Conservation (phyloP, 1,284 basidiomycete species). For the Apiotrichum porosum region DNA sequence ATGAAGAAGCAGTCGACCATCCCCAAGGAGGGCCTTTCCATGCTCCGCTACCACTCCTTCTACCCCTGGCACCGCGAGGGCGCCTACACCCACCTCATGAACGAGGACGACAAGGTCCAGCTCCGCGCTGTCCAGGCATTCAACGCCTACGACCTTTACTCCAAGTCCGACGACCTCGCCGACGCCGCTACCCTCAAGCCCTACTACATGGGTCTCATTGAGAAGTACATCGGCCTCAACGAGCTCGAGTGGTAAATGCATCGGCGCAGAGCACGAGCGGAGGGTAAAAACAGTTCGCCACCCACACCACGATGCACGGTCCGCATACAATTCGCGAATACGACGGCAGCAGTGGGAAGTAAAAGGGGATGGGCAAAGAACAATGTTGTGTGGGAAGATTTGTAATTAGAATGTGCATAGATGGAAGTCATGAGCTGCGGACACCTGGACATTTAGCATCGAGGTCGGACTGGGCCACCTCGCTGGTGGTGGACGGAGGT, state of each 20-base stretch:
- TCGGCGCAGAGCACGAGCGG: no score
- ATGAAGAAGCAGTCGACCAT: slow-evolving; percentile 49
- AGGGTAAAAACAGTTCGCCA: no score
- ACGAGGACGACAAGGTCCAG: slow-evolving; percentile 52
- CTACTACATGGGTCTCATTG: slow-evolving; percentile 59
- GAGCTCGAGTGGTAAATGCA: slow-evolving; percentile 68
- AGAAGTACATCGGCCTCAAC: slow-evolving; percentile 70
- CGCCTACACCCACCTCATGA: slow-evolving; percentile 72
- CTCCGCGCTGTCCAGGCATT: slow-evolving; percentile 41
- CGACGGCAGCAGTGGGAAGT: no score
- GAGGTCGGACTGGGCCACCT: no score
- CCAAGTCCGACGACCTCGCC: slow-evolving; percentile 67
- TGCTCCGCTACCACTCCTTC: slow-evolving; percentile 92
- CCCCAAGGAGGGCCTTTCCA: slow-evolving; percentile 74
- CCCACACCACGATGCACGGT: no score
- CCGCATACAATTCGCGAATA: no score
- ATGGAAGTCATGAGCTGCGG: no score
- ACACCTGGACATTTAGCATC: no score
- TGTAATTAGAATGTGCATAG: no score
- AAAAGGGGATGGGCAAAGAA: background rate
- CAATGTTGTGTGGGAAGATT: no score
- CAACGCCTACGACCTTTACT: slow-evolving; percentile 70
- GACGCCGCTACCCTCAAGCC: slow-evolving; percentile 60
- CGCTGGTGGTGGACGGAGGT: no score
- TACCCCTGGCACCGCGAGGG: slow-evolving; percentile 90